Evolutionary conservation across 2,329 filamentous ascomycete genomes (phyloP), one percentile per base, ranked within the genome.

Genomic region (Myriosclerotinia scirpicola): DNA sequence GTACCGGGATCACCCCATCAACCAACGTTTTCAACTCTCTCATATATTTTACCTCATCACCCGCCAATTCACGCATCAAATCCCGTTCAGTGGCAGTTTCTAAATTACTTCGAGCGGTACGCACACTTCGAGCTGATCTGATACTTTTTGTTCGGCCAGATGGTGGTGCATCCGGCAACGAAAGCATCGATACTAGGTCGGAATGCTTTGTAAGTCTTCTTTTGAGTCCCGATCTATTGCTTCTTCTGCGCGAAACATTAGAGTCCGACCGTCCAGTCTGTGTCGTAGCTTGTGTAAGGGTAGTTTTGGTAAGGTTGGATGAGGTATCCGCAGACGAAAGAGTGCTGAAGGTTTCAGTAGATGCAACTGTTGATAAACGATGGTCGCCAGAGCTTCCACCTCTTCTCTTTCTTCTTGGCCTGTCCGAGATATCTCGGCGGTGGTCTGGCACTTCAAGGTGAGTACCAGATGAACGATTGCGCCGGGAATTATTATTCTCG

Each of bases 141-240:
- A 92, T 87, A 75, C 89, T 93, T 74, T 83, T 87, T 67, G 84
- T 85, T 67, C 88, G 84, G 59, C 84, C 83, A 44, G 85, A 80
- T 36, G 80, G 79, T 46, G 78, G 78, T 66, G 86, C 80, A 67
- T 88, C 83, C 0, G 89, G 87, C 67, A 92, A 80, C 0, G 93
- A 98, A 11, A 99, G 82, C 3, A 97, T 92, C 0, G 95, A 98
- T 50, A 99, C 92, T 34, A 99, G 83, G 77, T 99, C 95, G 20
- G 93, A 93, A 78, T 98, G 93, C 67, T 91, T 96, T 5, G 93
- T 97, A 50, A 97, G 83, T 68, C 90, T 87, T 69, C 92, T 81
- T 76, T 74, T 79, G 76, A 77, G 76, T 76, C 70, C 77, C 78
- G 76, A 78, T 68, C 52, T 71, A 22, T 69, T 69, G 34, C 68